Evolutionary conservation across 768 basidiomycete species (phyloP).

Genomic region (Pseudohyphozyma bogoriensis): DNA sequence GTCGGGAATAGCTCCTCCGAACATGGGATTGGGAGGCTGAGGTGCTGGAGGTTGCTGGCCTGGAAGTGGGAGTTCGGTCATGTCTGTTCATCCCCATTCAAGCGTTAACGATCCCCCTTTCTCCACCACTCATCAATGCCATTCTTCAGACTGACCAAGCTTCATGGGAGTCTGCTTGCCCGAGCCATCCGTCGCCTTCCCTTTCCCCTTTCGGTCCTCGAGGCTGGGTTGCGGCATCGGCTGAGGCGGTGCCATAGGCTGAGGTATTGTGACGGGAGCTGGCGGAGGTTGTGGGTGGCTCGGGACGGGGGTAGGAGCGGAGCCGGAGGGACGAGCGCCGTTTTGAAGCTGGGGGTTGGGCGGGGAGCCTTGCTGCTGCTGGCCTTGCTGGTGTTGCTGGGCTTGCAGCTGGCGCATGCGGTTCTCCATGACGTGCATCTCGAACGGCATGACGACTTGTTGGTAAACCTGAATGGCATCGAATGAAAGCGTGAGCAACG

Average conservation of each 20-base stretch:
- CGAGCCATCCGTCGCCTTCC: background rate
- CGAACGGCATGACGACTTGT: slow-evolving; percentile 9
- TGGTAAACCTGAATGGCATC: slow-evolving; percentile 27
- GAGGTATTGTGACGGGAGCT: no score
- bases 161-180: no score
- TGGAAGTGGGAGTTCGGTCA: background rate
- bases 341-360: background rate
- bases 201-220: slow-evolving; percentile 9
- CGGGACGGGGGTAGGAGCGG: background rate
- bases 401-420: background rate
- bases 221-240: background rate
- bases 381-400: background rate
- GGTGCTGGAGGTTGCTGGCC: background rate
- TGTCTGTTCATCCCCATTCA: no score
- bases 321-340: background rate
- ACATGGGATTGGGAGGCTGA: background rate
- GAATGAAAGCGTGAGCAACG: no score
- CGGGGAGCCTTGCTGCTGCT: background rate
- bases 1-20: background rate
- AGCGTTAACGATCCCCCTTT: background rate
- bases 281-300: no score
- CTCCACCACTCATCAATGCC: background rate
- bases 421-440: slow-evolving; percentile 3
- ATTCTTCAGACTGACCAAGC: no score
- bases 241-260: background rate